These are phyloP conservation scores for Medicago ruthenica DNA, from an alignment of 306 rosid species.

Conservation along the genomic window DNA sequence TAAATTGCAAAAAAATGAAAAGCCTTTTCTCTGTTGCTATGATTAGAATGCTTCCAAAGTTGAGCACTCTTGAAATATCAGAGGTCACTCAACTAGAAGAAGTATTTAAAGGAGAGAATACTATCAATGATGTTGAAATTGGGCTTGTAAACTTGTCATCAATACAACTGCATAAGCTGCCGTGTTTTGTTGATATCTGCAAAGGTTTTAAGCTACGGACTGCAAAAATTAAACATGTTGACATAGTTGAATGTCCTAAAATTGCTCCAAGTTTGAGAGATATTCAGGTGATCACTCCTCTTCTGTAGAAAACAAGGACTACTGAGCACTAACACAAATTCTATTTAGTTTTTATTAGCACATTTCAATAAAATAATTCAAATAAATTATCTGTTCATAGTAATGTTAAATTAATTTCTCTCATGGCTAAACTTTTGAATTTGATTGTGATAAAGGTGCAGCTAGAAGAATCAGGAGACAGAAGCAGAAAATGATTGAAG, in stretches of 20 bases:
- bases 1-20: background rate
- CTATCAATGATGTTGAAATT: background rate
- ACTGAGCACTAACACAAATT: background rate
- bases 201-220: background rate
- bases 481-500: too few relatives aligned
- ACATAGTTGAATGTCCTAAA: background rate
- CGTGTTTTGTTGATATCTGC: slow-evolving; percentile 13
- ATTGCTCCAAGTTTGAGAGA: background rate
- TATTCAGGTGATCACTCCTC: background rate
- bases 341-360: background rate
- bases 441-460: too few relatives aligned
- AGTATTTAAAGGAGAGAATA: background rate
- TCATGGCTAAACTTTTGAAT: too few relatives aligned
- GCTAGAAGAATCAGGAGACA: too few relatives aligned
- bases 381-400: too few relatives aligned
- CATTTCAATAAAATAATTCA: background rate
- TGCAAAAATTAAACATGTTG: background rate
- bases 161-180: background rate
- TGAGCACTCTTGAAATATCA: background rate
- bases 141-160: background rate
- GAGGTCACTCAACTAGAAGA: background rate
- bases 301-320: too few relatives aligned
- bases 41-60: slow-evolving; percentile 5
- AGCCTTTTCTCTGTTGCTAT: slow-evolving; percentile 1
- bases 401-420: too few relatives aligned